Conservation (phyloP, 2,329 filamentous ascomycete genomes). For the Pyricularia pennisetigena region DNA sequence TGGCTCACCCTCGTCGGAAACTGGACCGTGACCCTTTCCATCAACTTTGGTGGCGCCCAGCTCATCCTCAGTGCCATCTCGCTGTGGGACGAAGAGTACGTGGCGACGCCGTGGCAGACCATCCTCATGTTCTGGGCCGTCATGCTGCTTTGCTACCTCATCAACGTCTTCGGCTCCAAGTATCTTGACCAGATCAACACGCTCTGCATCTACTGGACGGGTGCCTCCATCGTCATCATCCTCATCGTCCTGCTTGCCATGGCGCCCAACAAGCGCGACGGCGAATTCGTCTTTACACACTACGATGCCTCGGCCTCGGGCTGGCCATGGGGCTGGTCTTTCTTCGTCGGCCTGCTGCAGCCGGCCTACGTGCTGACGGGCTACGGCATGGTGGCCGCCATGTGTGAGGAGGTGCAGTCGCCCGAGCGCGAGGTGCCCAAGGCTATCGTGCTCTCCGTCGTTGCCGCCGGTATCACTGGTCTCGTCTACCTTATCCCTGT, state of each 20-base stretch:
- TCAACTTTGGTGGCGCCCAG: conserved; percentile 28
- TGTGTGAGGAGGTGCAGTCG: conserved; percentile 48
- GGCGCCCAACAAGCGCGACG: conserved; percentile 44
- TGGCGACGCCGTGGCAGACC: conserved; percentile 33
- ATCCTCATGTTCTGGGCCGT: conserved; percentile 52
- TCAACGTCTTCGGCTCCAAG: conserved; percentile 49
- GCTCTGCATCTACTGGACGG: conserved; percentile 43
- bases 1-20: conserved; percentile 32
- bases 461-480: conserved; percentile 57
- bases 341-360: conserved; percentile 31
- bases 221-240: conserved; percentile 38
- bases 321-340: conserved; percentile 37
- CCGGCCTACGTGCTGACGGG: conserved; percentile 41
- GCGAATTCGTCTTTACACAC: conserved; percentile 40
- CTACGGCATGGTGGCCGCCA: conserved; percentile 43
- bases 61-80: conserved; percentile 26
- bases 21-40: conserved; percentile 30
- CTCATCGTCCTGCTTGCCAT: conserved; percentile 46
- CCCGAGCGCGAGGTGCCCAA: conserved; percentile 60
- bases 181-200: conserved; percentile 48
- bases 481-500: conserved; percentile 60
- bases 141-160: conserved; percentile 39
- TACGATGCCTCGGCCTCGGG: conserved; percentile 23
- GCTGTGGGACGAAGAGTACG: conserved; percentile 24
- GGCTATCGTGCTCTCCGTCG: conserved; percentile 58